These are phyloP conservation scores for Ramichloridium luteum DNA, from an alignment of 2,329 filamentous ascomycete genomes.

Conservation along the genomic window DNA sequence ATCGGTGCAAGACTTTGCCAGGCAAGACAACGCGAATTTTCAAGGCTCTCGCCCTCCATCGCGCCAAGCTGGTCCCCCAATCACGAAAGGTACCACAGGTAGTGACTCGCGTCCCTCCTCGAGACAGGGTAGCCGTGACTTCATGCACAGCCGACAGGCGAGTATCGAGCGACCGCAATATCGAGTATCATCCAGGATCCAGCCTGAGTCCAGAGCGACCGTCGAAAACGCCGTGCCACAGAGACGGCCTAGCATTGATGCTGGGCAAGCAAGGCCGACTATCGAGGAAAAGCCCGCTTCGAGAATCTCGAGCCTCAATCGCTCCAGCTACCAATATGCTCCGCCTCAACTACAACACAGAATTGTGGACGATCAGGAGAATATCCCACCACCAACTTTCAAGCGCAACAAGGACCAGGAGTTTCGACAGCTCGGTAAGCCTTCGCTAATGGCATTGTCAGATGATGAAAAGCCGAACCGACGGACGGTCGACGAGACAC, in stretches of 20 bases:
- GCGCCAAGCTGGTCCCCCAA: conserved; percentile 15
- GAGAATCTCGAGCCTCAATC: conserved; percentile 28
- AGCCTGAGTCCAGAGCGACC: conserved; percentile 7
- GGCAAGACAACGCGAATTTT: conserved; percentile 11
- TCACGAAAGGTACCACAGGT: conserved; percentile 18
- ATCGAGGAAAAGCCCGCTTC: conserved; percentile 22
- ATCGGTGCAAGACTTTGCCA: conserved; percentile 25
- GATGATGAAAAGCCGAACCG: conserved; percentile 34
- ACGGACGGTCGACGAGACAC: conserved; percentile 29
- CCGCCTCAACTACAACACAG: conserved; percentile 43
- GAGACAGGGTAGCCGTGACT: conserved; percentile 19
- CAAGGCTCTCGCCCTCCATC: conserved; percentile 17
- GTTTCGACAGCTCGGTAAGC: conserved; percentile 44
- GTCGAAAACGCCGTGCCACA: conserved; percentile 7
- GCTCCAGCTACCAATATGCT: conserved; percentile 36
- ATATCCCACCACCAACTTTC: conserved; percentile 61
- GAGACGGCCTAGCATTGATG: conserved; percentile 18
- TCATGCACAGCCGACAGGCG: conserved; percentile 17
- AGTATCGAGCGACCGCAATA: conserved; percentile 20
- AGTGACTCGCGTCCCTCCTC: conserved; percentile 20
- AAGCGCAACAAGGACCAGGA: conserved; percentile 47
- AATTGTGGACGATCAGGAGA: conserved; percentile 68
- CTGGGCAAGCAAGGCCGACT: conserved; percentile 11
- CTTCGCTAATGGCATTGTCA: conserved; percentile 41
- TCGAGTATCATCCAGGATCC: conserved; percentile 16